Evolutionary conservation across 169 alveolate genomes (phyloP).

Genomic region (Theileria sp.): DNA sequence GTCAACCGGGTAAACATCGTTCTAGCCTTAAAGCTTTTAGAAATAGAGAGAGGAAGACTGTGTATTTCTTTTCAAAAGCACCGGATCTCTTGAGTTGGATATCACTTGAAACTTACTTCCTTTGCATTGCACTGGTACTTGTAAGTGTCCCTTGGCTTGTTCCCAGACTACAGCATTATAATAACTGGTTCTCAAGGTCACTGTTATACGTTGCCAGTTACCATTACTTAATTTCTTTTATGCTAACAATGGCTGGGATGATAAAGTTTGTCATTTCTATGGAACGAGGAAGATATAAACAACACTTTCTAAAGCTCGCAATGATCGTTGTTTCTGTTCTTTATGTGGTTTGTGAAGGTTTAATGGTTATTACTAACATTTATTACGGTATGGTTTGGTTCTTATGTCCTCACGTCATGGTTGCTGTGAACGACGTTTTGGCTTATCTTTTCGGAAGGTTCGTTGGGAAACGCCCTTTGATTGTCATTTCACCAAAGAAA

Average conservation of each 20-base stretch:
- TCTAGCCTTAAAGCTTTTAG: neutral
- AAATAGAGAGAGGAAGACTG: constrained; percentile 42
- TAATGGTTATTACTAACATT: constrained; percentile 85
- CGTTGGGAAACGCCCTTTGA: constrained; percentile 91
- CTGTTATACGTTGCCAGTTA: constrained; percentile 67
- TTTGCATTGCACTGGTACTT: constrained; percentile 55
- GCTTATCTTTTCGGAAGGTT: constrained; percentile 94
- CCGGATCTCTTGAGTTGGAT: constrained; percentile 43
- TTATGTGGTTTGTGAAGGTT: constrained; percentile 70
- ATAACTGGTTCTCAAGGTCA: constrained; percentile 38
- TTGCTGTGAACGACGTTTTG: constrained; percentile 90
- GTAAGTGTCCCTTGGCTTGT: constrained; percentile 75
- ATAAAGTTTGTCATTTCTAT: constrained; percentile 88
- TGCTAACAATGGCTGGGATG: constrained; percentile 85
- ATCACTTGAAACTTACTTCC: constrained; percentile 51
- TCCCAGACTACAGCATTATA: constrained; percentile 68
- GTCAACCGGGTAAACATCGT: neutral
- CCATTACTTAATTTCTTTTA: constrained; percentile 85
- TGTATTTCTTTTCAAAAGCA: constrained; percentile 52
- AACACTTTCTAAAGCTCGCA: constrained; percentile 92
- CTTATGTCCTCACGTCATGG: constrained; percentile 90
- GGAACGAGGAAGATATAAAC: constrained; percentile 85
- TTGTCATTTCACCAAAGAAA: constrained; percentile 95
- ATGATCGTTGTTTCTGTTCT: constrained; percentile 71
- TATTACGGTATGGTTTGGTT: constrained; percentile 96